Base-by-base conservation (phyloP, 805 yeast species). In the Ogataea minuta region DNA sequence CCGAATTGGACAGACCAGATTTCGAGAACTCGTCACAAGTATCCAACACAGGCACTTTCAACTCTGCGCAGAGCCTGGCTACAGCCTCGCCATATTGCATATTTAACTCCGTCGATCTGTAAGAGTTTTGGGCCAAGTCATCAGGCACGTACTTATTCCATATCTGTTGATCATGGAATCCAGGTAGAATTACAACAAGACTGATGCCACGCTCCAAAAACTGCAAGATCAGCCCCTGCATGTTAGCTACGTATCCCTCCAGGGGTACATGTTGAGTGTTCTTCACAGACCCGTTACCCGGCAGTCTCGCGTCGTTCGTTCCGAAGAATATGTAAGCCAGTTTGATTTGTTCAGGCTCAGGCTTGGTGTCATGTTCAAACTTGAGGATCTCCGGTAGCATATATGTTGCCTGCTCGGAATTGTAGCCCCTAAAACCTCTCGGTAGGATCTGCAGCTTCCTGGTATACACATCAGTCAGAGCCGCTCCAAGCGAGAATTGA, bases 361-460 rank as follows among this genome's bases (percentile, higher is more conserved):
- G 54, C 19, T 40, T 48, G 9, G 42, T 27, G 38, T 64, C 66
- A 32, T 74, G 61, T 45, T 79, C 85, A 4, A 60, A 52, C 15
- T 70, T 65, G 23, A 87, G 59, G 9, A 82, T 63, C 28, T 67
- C 61, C n/a, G 76, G 75, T 4, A 75, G 51, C 4, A 85, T 49
- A 32, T 67, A 60, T 8, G 67, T 53, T 0, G 76, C 88, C 63
- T 80, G 80, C 24, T 77, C 73, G 0, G 89, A 63, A 49, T 73
- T 85, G 64, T 85, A 89, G 0, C 97, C 96, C 1, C 78, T 56
- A 53, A 66, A 86, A 0, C 97, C 97, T 43, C 95, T 67, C 28
- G 76, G 79, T 1, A 88, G 53, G 2, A 90, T 66, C 48, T 86
- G 91, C 31, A 86, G 50, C 53, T 70, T 75, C 30, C 95, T 70